A percentile compares a stretch with the other conserved stretches of the same genome.
Conservation (phyloP, 768 basidiomycete species). For the Kockovaella imperatae region DNA sequence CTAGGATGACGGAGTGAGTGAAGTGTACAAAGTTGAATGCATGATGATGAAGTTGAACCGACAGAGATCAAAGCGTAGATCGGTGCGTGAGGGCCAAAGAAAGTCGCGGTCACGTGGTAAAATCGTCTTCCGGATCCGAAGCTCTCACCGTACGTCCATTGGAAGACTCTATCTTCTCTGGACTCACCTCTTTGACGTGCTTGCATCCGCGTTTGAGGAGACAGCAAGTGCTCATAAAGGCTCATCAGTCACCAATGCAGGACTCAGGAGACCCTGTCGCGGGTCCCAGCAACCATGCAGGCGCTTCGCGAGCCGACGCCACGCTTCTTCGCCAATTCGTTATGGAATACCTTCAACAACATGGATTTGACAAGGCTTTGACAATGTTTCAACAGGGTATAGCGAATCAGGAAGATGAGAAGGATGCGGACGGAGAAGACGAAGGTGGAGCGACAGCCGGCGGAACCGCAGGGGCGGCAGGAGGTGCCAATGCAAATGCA, state of each 20-base stretch:
- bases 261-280: constrained; percentile 17
- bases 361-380: constrained; percentile 35
- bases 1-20: too few species aligned
- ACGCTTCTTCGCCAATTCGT: constrained; percentile 32
- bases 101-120: too few species aligned
- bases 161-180: too few species aligned
- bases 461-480: constrained; percentile 1
- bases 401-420: constrained; percentile 12
- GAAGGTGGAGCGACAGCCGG: too few species aligned
- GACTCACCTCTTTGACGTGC: not conserved
- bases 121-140: too few species aligned
- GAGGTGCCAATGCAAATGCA: not conserved
- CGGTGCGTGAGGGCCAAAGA: too few species aligned
- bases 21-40: too few species aligned
- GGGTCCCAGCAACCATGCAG: constrained; percentile 20
- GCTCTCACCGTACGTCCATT: too few species aligned
- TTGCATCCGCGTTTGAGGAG: not conserved
- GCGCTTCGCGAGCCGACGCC: constrained; percentile 16
- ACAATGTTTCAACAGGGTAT: constrained; percentile 18
- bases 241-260: too few species aligned
- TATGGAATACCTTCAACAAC: constrained; percentile 38
- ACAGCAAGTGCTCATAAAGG: not conserved
- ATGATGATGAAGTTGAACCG: too few species aligned
- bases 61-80: too few species aligned
- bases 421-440: constrained; percentile 15